Percentiles rank a stretch among this genome's conserved stretches.
Evolutionary conservation across 2,329 filamentous ascomycete species (phyloP).

Genomic region (Cercospora sp.): DNA sequence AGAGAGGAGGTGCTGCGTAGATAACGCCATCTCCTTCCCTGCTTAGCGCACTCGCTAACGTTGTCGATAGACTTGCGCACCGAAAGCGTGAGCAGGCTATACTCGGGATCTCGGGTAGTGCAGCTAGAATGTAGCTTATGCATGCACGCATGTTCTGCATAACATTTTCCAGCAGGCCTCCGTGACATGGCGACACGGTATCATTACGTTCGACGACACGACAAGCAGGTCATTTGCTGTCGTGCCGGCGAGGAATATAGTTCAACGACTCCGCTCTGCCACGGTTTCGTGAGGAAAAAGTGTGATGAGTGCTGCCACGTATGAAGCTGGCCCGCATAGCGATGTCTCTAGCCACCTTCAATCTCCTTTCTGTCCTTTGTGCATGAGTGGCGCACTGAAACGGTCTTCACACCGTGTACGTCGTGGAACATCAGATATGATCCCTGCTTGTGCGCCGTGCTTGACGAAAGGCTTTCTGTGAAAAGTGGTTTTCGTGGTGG

Average conservation of each 20-base stretch:
- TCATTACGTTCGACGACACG: neutral
- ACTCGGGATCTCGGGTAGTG: neutral
- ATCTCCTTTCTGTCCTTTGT: neutral
- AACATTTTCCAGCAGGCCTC: neutral
- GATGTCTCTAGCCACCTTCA: neutral
- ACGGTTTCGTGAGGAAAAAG: neutral
- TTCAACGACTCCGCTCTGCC: neutral
- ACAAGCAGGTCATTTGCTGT: neutral
- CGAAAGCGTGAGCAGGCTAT: neutral
- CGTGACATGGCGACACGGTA: neutral
- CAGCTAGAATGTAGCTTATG: neutral
- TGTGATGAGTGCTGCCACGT: neutral
- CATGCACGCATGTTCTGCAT: conserved; percentile 13
- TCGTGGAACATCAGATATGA: neutral
- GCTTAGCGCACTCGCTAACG: neutral
- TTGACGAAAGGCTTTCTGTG: neutral
- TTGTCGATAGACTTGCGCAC: neutral
- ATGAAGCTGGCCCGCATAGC: neutral
- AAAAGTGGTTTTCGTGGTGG: conserved; percentile 12
- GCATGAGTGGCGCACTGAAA: conserved; percentile 2
- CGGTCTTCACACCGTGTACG: conserved; percentile 5
- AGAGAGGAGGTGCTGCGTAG: neutral
- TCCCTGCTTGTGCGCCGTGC: neutral
- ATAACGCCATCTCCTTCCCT: neutral
- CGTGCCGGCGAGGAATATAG: neutral